Evolutionary conservation across 176 grass and related monocot genomes (phyloP), one percentile per base, ranked within the genome.

Genomic region (Triticum timopheevii): DNA sequence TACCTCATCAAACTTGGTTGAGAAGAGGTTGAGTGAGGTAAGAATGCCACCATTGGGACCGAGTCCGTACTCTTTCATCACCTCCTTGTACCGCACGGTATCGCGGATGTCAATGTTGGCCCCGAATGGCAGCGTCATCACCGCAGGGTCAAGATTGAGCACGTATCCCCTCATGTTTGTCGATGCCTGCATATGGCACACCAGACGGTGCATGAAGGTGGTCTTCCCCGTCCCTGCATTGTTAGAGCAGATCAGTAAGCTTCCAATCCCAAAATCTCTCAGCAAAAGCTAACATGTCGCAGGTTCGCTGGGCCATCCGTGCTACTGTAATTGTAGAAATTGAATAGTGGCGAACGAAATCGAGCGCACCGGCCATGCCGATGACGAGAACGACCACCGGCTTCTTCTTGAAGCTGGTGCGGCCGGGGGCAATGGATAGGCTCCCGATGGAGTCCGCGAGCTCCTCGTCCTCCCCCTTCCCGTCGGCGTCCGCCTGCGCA

Each of bases 81-180:
- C 92, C 73, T 99, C 97, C 90, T 99, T 96, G 58, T 99, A 99
- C 2, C 61, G 88, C 31, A 99, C 87, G 0, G 97, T 99, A 31
- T 99, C 97, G 2, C 94, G 90, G 22, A 99, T 99, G 33, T 99
- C 97, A 71, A 99, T 96, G 80, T 99, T 99, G 66, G 97, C 94
- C 33, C 90, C 97, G 0, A 94, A 99, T 2, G 94, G 97, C 67
- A 99, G 92, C 0, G 82, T 94, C 92, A 99, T 94, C 72, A 94
- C 97, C 0, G 97, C 90, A 0, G 97, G 97, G 58, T 99, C 97
- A 6, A 99, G 88, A 82, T 99, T 99, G 23, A 99, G 42, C 8
- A 99, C 93, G n/a, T 99, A 99, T 0, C 97, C 97, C 65, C 90
- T 90, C 17, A 85, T 89, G 66, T 96, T 90, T 16, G 85, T 56